A percentile compares a stretch with the other conserved stretches of the same genome.
Conservation (phyloP, 495 filamentous ascomycete genomes). For the Darksidea phi region DNA sequence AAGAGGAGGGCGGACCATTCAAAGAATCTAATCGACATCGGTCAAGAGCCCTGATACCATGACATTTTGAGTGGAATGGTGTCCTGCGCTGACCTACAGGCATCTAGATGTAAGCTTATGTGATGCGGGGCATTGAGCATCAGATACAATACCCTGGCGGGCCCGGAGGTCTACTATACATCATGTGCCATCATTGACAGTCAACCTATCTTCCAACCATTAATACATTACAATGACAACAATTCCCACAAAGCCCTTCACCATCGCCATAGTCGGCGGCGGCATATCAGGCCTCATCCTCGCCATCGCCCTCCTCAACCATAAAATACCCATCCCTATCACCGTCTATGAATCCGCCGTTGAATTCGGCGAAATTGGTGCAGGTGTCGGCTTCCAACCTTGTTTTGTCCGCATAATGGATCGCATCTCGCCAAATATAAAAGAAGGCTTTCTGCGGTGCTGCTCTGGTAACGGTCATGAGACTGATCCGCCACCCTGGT, state of each 20-base stretch:
- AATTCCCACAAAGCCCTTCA: neutral
- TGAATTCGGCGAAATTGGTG: conserved; percentile 54
- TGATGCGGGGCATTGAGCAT: too few species aligned
- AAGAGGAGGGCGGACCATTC: too few species aligned
- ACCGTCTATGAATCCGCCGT: conserved; percentile 34
- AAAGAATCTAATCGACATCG: too few species aligned
- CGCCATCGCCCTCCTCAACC: conserved; percentile 19
- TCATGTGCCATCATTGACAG: too few species aligned
- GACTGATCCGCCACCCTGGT: conserved; percentile 27
- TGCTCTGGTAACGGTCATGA: conserved; percentile 33
- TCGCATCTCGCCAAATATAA: conserved; percentile 51
- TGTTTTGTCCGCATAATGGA: conserved; percentile 59
- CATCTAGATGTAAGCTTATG: too few species aligned
- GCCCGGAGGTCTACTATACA: too few species aligned
- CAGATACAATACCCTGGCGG: too few species aligned
- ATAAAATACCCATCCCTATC: conserved; percentile 6
- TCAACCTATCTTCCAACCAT: too few species aligned
- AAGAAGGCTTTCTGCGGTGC: conserved; percentile 45
- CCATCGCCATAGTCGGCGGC: conserved; percentile 31
- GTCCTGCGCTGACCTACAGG: too few species aligned
- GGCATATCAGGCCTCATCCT: conserved; percentile 27
- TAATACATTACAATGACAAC: neutral
- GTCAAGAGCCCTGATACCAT: too few species aligned
- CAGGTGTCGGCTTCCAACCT: conserved; percentile 60
- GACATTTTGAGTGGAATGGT: too few species aligned